These are phyloP conservation scores for Trifolium repens DNA, from an alignment of 306 rosid genomes.

Conservation along the genomic window DNA sequence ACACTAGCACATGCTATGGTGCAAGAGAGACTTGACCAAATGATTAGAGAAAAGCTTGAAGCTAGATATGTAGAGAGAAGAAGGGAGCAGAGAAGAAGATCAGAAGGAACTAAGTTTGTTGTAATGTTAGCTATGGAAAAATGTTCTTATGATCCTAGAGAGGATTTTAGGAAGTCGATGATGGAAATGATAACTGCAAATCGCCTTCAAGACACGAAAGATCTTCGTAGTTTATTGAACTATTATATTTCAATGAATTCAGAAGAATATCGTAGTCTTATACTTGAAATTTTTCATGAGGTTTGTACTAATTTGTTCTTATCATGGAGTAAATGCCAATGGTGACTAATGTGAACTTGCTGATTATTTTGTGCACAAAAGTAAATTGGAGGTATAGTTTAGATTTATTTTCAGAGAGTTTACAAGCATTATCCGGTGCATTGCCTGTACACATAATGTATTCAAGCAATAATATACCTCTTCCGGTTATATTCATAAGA, in stretches of 20 bases:
- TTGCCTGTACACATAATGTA: too few relatives aligned
- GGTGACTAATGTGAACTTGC: slow-evolving; percentile 33
- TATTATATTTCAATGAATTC: slow-evolving; percentile 86
- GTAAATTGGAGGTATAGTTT: too few relatives aligned
- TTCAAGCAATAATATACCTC: too few relatives aligned
- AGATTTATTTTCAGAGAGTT: too few relatives aligned
- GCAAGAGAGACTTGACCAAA: slow-evolving; percentile 86
- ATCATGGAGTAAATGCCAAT: slow-evolving; percentile 57
- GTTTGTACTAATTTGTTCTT: slow-evolving; percentile 76
- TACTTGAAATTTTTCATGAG: slow-evolving; percentile 76
- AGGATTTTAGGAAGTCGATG: slow-evolving; percentile 85
- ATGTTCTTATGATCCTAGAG: slow-evolving; percentile 77
- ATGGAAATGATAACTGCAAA: slow-evolving; percentile 74
- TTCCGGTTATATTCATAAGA: too few relatives aligned
- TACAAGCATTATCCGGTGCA: too few relatives aligned
- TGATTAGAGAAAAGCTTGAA: slow-evolving; percentile 72
- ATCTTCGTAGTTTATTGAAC: slow-evolving; percentile 82
- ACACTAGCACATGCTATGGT: slow-evolving; percentile 95
- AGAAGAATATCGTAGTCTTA: slow-evolving; percentile 57
- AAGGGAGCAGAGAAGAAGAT: slow-evolving; percentile 48
- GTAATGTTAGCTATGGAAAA: slow-evolving; percentile 91
- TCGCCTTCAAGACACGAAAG: slow-evolving; percentile 69
- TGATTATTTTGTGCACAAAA: slow-evolving; percentile 2
- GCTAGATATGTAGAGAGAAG: slow-evolving; percentile 53
- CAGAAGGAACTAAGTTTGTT: slow-evolving; percentile 66